Conservation (phyloP, 23 red algal genomes). For the Rhodosorus marinus region DNA sequence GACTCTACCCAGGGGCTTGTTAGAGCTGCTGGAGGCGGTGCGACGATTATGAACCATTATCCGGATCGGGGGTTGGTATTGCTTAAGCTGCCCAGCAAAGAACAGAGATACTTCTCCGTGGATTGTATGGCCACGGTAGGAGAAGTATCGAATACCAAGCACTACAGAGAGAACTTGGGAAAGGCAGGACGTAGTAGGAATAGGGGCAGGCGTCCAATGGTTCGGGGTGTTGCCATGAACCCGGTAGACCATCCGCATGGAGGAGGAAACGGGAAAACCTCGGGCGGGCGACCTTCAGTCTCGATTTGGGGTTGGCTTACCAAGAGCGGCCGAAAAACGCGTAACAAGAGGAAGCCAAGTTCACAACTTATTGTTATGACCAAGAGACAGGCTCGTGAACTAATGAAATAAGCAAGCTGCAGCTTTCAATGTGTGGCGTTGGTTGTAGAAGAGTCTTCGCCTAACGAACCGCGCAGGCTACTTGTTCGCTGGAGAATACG, state of each 20-base stretch:
- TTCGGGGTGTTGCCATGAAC: slow-evolving; percentile 96
- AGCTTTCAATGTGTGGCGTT: too few species aligned
- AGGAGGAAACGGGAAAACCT: slow-evolving; percentile 79
- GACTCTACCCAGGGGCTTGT: slow-evolving; percentile 58
- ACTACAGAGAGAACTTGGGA: slow-evolving; percentile 77
- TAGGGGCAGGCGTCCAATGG: slow-evolving; percentile 50
- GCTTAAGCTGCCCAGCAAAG: slow-evolving; percentile 59
- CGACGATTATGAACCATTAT: slow-evolving; percentile 55
- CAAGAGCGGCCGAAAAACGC: slow-evolving; percentile 58
- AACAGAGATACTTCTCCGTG: slow-evolving; percentile 50
- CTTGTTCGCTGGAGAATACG: too few species aligned
- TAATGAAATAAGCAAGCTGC: too few species aligned
- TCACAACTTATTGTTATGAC: slow-evolving; percentile 25
- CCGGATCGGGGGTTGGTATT: slow-evolving; percentile 33
- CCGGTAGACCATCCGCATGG: slow-evolving; percentile 95
- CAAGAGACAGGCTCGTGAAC: too few species aligned
- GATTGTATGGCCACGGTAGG: slow-evolving; percentile 89
- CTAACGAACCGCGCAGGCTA: too few species aligned
- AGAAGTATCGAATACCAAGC: slow-evolving; percentile 82
- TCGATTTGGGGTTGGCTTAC: slow-evolving; percentile 76
- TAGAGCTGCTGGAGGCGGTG: slow-evolving; percentile 78
- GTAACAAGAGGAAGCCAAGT: slow-evolving; percentile 29
- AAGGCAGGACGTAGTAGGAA: slow-evolving; percentile 83
- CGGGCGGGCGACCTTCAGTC: slow-evolving; percentile 69
- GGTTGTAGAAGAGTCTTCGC: too few species aligned